Conservation (phyloP, 2,329 filamentous ascomycete genomes). For the Xylaria sp. region DNA sequence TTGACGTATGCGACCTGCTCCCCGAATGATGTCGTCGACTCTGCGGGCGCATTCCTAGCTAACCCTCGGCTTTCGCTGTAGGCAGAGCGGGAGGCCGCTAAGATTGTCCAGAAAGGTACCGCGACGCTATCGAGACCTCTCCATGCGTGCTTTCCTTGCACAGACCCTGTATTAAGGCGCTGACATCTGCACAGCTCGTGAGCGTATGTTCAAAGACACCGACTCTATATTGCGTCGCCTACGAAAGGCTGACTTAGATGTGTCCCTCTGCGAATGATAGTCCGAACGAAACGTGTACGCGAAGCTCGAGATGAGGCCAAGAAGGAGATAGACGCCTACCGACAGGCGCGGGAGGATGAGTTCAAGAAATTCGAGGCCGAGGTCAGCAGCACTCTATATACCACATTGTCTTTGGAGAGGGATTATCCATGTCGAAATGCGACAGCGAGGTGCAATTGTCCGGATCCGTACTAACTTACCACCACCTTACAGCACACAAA, state of each 20-base stretch:
- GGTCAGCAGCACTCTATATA: conserved; percentile 33
- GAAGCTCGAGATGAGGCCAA: conserved; percentile 95
- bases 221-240: neutral
- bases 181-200: conserved; percentile 11
- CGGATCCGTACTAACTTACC: conserved; percentile 6
- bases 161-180: neutral
- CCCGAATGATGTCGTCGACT: neutral
- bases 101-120: conserved; percentile 94
- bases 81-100: conserved; percentile 97
- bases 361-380: conserved; percentile 89
- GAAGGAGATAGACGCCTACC: conserved; percentile 95
- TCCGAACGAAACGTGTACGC: conserved; percentile 94
- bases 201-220: conserved; percentile 8
- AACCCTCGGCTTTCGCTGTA: conserved; percentile 35
- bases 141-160: neutral
- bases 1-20: conserved; percentile 68
- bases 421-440: neutral
- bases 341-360: conserved; percentile 82
- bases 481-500: conserved; percentile 67
- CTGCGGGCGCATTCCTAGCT: neutral
- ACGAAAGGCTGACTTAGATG: conserved; percentile 11
- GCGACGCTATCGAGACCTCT: neutral
- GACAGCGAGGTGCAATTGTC: neutral
- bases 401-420: neutral
- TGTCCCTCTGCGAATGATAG: conserved; percentile 25